These are phyloP conservation scores for Cylindrotheca fusiformis DNA, from an alignment of 108 stramenopile species.

Conservation along the genomic window DNA sequence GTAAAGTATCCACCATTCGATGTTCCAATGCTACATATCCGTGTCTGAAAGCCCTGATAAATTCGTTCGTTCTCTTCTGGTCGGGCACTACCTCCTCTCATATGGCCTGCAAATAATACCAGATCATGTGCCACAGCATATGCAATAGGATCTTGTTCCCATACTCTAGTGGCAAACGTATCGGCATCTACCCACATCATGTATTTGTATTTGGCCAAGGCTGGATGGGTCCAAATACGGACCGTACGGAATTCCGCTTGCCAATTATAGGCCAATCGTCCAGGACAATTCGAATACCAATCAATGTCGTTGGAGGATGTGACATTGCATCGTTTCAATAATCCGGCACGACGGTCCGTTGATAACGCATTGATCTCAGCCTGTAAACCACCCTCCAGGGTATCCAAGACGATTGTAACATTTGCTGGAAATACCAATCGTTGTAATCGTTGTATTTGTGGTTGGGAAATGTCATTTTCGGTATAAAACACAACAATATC, in stretches of 20 bases:
- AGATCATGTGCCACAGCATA: conserved; percentile 25
- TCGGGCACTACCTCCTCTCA: not conserved
- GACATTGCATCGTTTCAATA: conserved; percentile 9
- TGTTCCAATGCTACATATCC: no score
- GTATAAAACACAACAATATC: conserved; percentile 16
- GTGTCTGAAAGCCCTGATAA: not conserved
- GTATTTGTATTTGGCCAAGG: conserved; percentile 33
- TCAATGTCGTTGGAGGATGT: not conserved
- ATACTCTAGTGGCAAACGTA: conserved; percentile 19
- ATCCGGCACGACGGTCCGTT: not conserved
- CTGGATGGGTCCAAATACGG: conserved; percentile 45
- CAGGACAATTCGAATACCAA: conserved; percentile 8
- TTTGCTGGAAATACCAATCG: conserved; percentile 1
- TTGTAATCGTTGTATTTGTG: not conserved
- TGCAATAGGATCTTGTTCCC: conserved; percentile 47
- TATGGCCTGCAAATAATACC: conserved; percentile 1
- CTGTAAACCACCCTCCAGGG: not conserved
- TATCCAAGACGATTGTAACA: conserved; percentile 3
- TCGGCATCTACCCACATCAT: conserved; percentile 24
- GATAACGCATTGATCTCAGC: conserved; percentile 6
- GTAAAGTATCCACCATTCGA: no score
- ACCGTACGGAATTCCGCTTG: conserved; percentile 47
- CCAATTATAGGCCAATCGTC: conserved; percentile 13
- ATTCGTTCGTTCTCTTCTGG: not conserved
- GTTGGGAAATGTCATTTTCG: not conserved